Base-by-base conservation (phyloP, 345 rosid species). In the Lenwebbia sp. region DNA sequence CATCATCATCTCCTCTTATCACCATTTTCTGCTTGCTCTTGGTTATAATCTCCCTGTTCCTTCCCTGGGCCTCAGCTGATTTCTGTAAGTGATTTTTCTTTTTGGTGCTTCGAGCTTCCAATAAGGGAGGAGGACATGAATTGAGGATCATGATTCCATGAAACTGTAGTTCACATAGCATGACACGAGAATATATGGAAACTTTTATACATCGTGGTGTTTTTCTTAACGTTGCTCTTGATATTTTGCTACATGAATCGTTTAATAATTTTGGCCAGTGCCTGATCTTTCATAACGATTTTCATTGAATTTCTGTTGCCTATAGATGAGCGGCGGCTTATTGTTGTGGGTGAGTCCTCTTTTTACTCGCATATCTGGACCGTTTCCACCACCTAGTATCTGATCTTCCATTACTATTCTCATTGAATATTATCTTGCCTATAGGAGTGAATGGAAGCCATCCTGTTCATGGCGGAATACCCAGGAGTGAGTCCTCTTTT, bases 361-460 rank as follows among this genome's bases (percentile, higher is more conserved):
- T 52, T 54, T 54, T 54, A 21, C 57, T 21, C 11, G 40, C 10
- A 21, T 54, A 54, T 54, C 26, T 54, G 10, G 10, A 54, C 3
- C 57, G 2, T 21, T 54, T 54, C 23, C 57, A 21, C 7, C 11
- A 54, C 44, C 5, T 33, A 14, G 40, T 30, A 62, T 30, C 4
- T 62, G 40, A 62, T 30, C 33, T 62, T 28, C 13, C 75, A 7
- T 62, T 28, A 30, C 1, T 4, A 28, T 1, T 60, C 33, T 65
- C 44, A 65, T 33, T 4, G 6, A 33, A 65, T 8, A 17, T 65
- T 0, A 5, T 2, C 78, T 65, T 0, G 12, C 44, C 0, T 28
- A 62, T 17, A 33, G 30, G 0, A 6, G 40, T 1, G 37, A 0
- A 0, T 1, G 21, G 21, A 60, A 60, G 19, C 33, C 0, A 0